These are phyloP conservation scores for Mycena vulgaris DNA, from an alignment of 768 basidiomycete genomes.

Conservation along the genomic window DNA sequence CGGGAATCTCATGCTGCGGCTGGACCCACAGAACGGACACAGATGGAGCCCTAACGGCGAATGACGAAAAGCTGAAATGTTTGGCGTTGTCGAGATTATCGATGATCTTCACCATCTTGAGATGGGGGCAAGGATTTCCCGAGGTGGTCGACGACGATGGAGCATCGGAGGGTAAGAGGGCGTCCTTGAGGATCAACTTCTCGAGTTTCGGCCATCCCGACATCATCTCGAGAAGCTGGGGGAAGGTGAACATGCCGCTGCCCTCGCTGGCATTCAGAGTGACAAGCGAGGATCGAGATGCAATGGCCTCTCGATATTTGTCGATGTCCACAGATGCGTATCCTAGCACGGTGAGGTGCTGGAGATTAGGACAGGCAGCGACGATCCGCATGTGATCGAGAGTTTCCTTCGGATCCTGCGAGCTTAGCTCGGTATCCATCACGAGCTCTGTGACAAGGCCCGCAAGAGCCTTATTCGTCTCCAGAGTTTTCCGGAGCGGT, in stretches of 20 bases:
- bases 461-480: conserved; percentile 7
- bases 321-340: conserved; percentile 19
- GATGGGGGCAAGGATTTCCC: not conserved
- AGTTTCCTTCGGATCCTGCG: conserved; percentile 27
- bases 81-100: conserved; percentile 23
- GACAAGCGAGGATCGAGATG: not conserved
- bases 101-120: conserved; percentile 36
- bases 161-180: conserved; percentile 10
- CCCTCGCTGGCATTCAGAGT: conserved; percentile 33
- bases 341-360: conserved; percentile 30
- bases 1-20: conserved; percentile 19
- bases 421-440: conserved; percentile 31
- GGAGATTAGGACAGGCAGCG: conserved; percentile 22
- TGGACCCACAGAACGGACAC: conserved; percentile 30
- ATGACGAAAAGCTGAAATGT: conserved; percentile 15
- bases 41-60: conserved; percentile 23
- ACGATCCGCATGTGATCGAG: conserved; percentile 27
- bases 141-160: not conserved
- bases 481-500: conserved; percentile 20
- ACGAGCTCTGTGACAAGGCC: conserved; percentile 23
- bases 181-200: conserved; percentile 29
- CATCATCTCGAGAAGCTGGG: conserved; percentile 28
- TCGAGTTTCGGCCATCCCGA: conserved; percentile 23
- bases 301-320: conserved; percentile 17
- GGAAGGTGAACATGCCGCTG: conserved; percentile 25